These are phyloP conservation scores for Trichosporon sp. DNA, from an alignment of 1,284 basidiomycete species.

Conservation along the genomic window DNA sequence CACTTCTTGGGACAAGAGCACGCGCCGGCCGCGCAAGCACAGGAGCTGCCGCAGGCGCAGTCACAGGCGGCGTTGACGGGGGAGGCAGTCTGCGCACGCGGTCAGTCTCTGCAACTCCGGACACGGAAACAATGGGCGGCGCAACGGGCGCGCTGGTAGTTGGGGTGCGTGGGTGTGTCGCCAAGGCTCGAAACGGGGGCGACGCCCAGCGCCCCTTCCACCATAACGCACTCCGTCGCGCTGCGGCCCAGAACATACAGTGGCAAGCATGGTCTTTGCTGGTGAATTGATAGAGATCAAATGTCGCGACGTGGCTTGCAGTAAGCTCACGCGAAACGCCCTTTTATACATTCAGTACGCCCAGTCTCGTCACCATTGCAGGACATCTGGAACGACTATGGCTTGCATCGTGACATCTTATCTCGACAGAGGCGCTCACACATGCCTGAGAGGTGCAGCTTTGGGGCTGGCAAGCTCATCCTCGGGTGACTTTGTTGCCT, in stretches of 20 bases:
- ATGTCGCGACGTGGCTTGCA: background rate
- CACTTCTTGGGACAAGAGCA: conserved; percentile 2
- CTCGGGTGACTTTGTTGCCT: background rate
- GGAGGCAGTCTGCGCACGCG: background rate
- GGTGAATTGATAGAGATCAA: background rate
- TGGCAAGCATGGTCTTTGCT: background rate
- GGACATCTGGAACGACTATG: background rate
- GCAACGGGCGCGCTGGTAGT: background rate
- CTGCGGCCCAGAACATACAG: background rate
- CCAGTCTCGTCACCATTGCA: background rate
- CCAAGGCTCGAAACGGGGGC: background rate
- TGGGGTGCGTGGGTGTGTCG: background rate
- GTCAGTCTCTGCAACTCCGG: background rate
- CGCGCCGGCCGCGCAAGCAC: background rate
- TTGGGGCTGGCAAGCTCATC: background rate
- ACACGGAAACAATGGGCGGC: background rate
- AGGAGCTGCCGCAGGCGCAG: background rate
- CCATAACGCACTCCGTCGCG: background rate
- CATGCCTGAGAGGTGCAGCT: background rate
- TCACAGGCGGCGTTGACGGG: background rate
- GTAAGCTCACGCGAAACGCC: background rate
- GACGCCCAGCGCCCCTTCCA: too few species aligned
- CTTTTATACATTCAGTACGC: background rate
- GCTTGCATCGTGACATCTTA: background rate
- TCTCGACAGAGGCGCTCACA: background rate